phyloP scores from a whole-genome alignment of 2,329 filamentous ascomycete species.

The Aspergillus pseudoviridinutans region DNA sequence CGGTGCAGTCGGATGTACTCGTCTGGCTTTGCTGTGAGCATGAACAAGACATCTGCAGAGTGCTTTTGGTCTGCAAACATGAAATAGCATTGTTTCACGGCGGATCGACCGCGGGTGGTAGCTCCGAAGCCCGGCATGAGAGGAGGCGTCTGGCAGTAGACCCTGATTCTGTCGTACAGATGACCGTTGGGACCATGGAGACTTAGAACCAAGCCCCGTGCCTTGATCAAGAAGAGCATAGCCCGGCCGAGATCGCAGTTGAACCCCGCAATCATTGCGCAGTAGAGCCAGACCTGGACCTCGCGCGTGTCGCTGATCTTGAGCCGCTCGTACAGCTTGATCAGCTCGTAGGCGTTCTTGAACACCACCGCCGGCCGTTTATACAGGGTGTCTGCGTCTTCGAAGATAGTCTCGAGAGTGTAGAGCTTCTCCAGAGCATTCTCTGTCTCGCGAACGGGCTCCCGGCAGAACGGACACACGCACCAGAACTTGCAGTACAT shows the following conservation, averaged over 20 bases:
- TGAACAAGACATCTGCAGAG: slow-evolving; percentile 14
- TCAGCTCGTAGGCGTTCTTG: slow-evolving; percentile 8
- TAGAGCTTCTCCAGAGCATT: slow-evolving; percentile 5
- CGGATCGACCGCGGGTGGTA: slow-evolving; percentile 13
- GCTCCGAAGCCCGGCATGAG: slow-evolving; percentile 13
- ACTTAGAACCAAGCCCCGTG: slow-evolving; percentile 5
- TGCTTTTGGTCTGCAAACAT: not conserved
- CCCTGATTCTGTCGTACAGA: slow-evolving; percentile 4
- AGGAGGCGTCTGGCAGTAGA: slow-evolving; percentile 4
- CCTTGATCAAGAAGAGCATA: slow-evolving; percentile 14
- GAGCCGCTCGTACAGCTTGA: not conserved
- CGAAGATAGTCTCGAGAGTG: slow-evolving; percentile 5
- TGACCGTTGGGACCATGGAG: slow-evolving; percentile 10
- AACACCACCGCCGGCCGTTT: slow-evolving; percentile 13
- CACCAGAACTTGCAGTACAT: slow-evolving; percentile 21
- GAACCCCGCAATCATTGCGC: slow-evolving; percentile 18
- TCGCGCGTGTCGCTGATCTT: slow-evolving; percentile 13
- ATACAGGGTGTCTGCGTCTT: slow-evolving; percentile 1
- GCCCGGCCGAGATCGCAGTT: slow-evolving; percentile 23
- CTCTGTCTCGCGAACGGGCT: slow-evolving; percentile 9
- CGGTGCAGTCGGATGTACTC: slow-evolving; percentile 12
- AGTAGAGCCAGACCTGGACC: slow-evolving; percentile 14
- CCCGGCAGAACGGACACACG: slow-evolving; percentile 18
- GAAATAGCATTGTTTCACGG: not conserved
- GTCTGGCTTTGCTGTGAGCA: slow-evolving; percentile 6